Evolutionary conservation across 441 rosid species (phyloP).

Genomic region (Brassica hybrid): DNA sequence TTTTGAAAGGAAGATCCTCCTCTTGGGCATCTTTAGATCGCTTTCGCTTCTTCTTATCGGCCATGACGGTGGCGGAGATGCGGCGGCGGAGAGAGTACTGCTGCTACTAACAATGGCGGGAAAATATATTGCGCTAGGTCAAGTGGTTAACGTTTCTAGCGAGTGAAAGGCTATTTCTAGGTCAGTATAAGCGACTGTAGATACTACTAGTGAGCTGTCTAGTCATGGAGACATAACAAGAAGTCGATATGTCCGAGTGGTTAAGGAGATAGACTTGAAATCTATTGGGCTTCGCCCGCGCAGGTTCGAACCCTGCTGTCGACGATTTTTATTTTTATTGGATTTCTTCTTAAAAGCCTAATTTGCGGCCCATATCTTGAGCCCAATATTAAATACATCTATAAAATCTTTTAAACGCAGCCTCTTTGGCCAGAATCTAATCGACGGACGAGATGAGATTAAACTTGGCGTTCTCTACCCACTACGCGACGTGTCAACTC

Average conservation of each 20-base stretch:
- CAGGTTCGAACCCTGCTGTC: conserved; percentile 99
- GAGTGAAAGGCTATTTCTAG: conserved; percentile 6
- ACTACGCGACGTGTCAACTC: conserved; percentile 25
- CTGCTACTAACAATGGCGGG: conserved; percentile 40
- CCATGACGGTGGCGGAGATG: conserved; percentile 44
- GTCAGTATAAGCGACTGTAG: not conserved
- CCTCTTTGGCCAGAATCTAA: conserved; percentile 32
- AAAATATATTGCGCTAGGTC: conserved; percentile 22
- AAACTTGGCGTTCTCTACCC: not conserved
- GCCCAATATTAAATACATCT: conserved; percentile 1
- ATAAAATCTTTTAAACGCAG: conserved; percentile 37
- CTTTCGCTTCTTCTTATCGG: conserved; percentile 78
- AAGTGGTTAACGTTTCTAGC: not conserved
- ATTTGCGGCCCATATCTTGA: conserved; percentile 3
- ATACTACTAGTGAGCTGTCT: not conserved
- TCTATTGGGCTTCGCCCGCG: conserved; percentile 98
- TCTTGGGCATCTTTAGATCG: conserved; percentile 51
- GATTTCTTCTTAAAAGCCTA: not conserved
- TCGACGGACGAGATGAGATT: conserved; percentile 32
- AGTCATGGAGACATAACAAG: not conserved
- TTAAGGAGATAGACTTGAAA: conserved; percentile 99
- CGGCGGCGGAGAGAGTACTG: conserved; percentile 37
- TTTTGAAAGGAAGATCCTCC: conserved; percentile 73
- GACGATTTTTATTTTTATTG: conserved; percentile 49
- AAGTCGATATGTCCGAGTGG: conserved; percentile 99